A percentile compares a stretch with the other conserved stretches of the same genome.
Conservation (phyloP, 2,329 filamentous ascomycete genomes). For the Beauveria medogensis region DNA sequence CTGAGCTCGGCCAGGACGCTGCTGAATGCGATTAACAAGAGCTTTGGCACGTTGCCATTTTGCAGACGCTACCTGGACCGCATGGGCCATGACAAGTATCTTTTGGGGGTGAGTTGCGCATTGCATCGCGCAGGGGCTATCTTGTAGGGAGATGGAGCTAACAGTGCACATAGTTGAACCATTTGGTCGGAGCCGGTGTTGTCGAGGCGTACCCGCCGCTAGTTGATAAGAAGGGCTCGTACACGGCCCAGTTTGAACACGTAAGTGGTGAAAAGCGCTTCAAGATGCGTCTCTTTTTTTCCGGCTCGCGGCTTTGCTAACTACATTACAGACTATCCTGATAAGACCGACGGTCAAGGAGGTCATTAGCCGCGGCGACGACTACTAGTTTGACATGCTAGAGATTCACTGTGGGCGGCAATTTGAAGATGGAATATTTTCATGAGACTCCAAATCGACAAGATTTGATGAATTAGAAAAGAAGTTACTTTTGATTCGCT, state of each 20-base stretch:
- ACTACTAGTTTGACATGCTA: constrained; percentile 50
- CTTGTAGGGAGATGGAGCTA: neutral
- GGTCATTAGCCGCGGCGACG: constrained; percentile 77
- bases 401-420: neutral
- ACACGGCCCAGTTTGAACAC: constrained; percentile 91
- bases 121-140: too few species aligned
- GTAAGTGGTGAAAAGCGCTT: constrained; percentile 47
- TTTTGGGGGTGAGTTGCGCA: constrained; percentile 61
- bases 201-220: constrained; percentile 87
- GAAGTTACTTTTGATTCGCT: neutral
- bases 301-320: constrained; percentile 11
- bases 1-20: constrained; percentile 78
- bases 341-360: constrained; percentile 77
- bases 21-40: constrained; percentile 86
- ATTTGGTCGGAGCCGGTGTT: constrained; percentile 71
- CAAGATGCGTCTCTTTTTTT: neutral
- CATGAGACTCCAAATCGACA: neutral
- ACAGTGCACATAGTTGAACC: constrained; percentile 58
- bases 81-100: constrained; percentile 89
- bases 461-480: neutral
- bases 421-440: neutral
- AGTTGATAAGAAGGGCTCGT: constrained; percentile 87
- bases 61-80: constrained; percentile 87
- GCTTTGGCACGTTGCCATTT: constrained; percentile 88
- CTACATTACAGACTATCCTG: constrained; percentile 54